These are phyloP conservation scores for Pseudogymnoascus sp. DNA, from an alignment of 2,329 filamentous ascomycete species.

Conservation along the genomic window DNA sequence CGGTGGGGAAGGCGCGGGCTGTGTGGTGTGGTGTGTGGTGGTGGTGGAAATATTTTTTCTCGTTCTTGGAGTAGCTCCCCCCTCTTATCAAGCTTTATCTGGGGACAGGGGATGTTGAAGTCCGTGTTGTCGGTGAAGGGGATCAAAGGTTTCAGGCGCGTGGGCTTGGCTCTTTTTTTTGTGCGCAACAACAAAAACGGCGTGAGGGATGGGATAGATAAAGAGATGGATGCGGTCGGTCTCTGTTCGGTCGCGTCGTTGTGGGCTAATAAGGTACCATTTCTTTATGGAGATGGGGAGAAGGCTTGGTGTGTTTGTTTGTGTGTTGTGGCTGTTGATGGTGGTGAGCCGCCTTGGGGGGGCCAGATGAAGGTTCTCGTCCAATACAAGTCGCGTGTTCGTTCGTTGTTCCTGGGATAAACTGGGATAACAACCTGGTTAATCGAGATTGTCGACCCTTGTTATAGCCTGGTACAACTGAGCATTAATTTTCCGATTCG, in stretches of 20 bases:
- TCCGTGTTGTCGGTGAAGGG: conserved; percentile 3
- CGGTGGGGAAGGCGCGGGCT: too few relatives aligned
- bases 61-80: background rate
- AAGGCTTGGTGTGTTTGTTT: background rate
- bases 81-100: conserved; percentile 6
- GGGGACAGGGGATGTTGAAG: conserved; percentile 1
- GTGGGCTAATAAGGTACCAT: background rate
- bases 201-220: background rate
- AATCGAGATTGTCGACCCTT: conserved; percentile 1
- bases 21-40: background rate
- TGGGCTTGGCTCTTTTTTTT: background rate
- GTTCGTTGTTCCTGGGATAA: conserved; percentile 4
- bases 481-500: background rate
- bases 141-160: conserved; percentile 5
- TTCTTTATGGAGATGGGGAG: background rate
- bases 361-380: conserved; percentile 1
- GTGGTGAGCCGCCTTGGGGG: background rate
- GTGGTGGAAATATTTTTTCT: conserved; percentile 1
- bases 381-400: conserved; percentile 7
- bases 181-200: background rate
- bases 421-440: conserved; percentile 5
- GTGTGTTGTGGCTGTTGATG: background rate
- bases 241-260: background rate
- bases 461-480: background rate
- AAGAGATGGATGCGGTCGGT: background rate